Evolutionary conservation across 495 filamentous ascomycete species (phyloP).

Genomic region (Amphirosellinia nigrospora): DNA sequence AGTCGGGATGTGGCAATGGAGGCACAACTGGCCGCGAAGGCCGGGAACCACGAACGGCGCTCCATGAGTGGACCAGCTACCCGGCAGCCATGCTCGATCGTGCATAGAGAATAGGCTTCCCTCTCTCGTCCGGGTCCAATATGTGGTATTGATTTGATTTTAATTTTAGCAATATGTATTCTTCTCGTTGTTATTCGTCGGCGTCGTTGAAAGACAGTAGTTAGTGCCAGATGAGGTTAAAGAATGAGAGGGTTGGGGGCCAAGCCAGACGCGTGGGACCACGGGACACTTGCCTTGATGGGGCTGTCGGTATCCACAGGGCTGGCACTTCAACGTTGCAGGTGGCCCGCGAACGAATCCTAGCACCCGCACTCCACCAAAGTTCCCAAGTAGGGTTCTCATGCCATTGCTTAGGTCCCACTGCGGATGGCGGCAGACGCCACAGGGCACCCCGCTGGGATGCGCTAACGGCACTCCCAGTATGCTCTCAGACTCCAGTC

Average conservation of each 20-base stretch:
- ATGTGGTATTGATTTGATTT: slow-evolving; percentile 9
- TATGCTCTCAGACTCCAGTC: not conserved
- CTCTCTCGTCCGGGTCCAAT: not conserved
- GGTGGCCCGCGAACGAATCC: slow-evolving; percentile 24
- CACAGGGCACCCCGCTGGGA: slow-evolving; percentile 9
- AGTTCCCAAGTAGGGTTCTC: too few species aligned
- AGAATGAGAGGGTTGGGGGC: slow-evolving; percentile 9
- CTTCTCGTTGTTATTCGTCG: not conserved
- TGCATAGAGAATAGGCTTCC: slow-evolving; percentile 29
- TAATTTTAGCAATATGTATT: slow-evolving; percentile 1
- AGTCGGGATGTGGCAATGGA: slow-evolving; percentile 20
- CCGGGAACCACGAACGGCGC: slow-evolving; percentile 4
- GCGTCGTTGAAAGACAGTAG: not conserved
- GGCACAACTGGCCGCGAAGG: slow-evolving; percentile 31
- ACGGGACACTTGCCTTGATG: not conserved
- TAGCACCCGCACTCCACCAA: slow-evolving; percentile 5
- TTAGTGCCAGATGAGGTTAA: slow-evolving; percentile 17
- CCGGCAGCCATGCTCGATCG: slow-evolving; percentile 1
- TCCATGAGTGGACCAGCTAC: slow-evolving; percentile 8
- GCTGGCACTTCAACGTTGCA: slow-evolving; percentile 24
- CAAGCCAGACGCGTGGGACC: slow-evolving; percentile 8
- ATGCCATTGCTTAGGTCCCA: too few species aligned
- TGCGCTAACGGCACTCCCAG: not conserved
- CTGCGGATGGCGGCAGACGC: slow-evolving; percentile 21
- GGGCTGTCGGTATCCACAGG: slow-evolving; percentile 13